Conservation (phyloP, 2,329 filamentous ascomycete species). For the Tolypocladium nubicola region DNA sequence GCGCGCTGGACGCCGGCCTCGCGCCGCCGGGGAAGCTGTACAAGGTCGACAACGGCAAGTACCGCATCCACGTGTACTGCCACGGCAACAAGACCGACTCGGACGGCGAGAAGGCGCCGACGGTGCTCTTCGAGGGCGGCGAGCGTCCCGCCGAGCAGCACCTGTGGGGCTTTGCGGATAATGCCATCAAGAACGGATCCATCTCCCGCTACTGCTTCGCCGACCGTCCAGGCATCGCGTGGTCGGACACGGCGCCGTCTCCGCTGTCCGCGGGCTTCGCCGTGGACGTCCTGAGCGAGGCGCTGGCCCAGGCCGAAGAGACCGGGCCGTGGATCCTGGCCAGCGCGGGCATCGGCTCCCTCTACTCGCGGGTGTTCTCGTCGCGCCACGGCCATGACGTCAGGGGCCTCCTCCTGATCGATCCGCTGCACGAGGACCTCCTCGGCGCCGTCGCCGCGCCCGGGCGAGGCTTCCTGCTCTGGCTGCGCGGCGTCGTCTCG, state of each 20-base stretch:
- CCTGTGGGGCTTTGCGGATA: slow-evolving; percentile 70
- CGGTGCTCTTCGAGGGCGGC: slow-evolving; percentile 77
- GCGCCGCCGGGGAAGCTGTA: slow-evolving; percentile 63
- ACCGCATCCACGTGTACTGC: slow-evolving; percentile 79
- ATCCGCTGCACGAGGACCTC: slow-evolving; percentile 81
- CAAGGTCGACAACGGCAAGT: slow-evolving; percentile 74
- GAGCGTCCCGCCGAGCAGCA: slow-evolving; percentile 69
- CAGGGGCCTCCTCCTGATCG: slow-evolving; percentile 72
- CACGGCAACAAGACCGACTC: slow-evolving; percentile 54
- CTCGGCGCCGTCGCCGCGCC: slow-evolving; percentile 57
- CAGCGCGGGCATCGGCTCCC: slow-evolving; percentile 74
- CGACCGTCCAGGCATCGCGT: slow-evolving; percentile 82
- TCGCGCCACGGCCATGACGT: slow-evolving; percentile 68
- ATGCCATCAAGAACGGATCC: slow-evolving; percentile 65
- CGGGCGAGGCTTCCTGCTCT: slow-evolving; percentile 69
- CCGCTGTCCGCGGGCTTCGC: slow-evolving; percentile 89
- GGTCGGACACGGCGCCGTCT: slow-evolving; percentile 84
- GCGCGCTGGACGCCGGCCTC: slow-evolving; percentile 68
- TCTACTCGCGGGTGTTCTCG: slow-evolving; percentile 87
- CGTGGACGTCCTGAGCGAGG: slow-evolving; percentile 81
- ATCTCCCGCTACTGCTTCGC: slow-evolving; percentile 91
- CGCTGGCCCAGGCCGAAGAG: slow-evolving; percentile 69
- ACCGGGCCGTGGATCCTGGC: slow-evolving; percentile 81
- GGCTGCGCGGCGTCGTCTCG: slow-evolving; percentile 76
- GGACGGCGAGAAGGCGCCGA: slow-evolving; percentile 50